These are phyloP conservation scores for Fraxinus anomala DNA, from an alignment of 257 asterid species.

Conservation along the genomic window DNA sequence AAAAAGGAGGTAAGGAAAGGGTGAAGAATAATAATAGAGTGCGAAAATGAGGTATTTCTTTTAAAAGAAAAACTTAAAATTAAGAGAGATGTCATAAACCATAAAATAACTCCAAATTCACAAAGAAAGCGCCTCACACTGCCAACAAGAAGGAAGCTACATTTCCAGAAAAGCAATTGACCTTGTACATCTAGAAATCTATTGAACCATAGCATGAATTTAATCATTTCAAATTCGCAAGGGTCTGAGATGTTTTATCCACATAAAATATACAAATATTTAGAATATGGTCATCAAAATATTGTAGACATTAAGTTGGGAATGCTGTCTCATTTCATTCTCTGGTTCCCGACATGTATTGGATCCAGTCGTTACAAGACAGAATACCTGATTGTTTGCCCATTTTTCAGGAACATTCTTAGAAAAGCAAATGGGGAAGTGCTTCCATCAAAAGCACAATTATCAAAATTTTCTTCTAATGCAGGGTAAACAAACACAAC, in stretches of 20 bases:
- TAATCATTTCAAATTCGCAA: slow-evolving; percentile 2
- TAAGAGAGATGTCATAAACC: not conserved
- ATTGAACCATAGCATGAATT: slow-evolving; percentile 12
- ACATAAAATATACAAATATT: not conserved
- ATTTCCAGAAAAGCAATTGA: slow-evolving; percentile 23
- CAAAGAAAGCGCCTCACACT: not conserved
- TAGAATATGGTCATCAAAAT: slow-evolving; percentile 15
- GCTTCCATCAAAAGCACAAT: slow-evolving; percentile 11
- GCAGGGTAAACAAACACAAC: slow-evolving; percentile 2
- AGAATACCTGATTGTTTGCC: slow-evolving; percentile 6
- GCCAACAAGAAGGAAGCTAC: not conserved
- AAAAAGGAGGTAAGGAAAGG: not conserved
- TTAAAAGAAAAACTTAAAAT: not conserved
- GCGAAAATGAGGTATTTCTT: not conserved
- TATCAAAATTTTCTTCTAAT: not conserved
- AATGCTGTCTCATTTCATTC: slow-evolving; percentile 1
- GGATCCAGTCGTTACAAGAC: slow-evolving; percentile 1
- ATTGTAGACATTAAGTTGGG: slow-evolving; percentile 1
- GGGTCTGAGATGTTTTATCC: not conserved
- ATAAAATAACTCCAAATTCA: not conserved
- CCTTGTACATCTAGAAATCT: not conserved
- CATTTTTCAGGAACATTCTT: slow-evolving; percentile 13
- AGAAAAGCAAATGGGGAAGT: not conserved
- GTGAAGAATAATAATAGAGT: not conserved
- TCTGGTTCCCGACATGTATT: not conserved